Percentiles rank a stretch among this genome's conserved stretches.
These are phyloP conservation scores for Ophiostoma ulmi DNA, from an alignment of 2,329 filamentous ascomycete genomes.

Conservation along the genomic window DNA sequence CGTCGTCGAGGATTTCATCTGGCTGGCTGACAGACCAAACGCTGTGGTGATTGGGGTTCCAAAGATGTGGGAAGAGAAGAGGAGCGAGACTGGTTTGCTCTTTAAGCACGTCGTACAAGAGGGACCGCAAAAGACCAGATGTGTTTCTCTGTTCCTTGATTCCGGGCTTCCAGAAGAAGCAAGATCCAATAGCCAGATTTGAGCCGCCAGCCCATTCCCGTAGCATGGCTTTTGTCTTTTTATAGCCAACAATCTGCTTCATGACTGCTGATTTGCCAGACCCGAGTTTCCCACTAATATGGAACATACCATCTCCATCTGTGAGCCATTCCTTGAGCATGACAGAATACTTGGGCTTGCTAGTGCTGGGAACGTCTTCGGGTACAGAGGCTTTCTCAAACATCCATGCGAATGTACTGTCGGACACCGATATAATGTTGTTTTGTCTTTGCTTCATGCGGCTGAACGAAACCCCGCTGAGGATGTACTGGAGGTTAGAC, in stretches of 20 bases:
- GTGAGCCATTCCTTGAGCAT: constrained; percentile 8
- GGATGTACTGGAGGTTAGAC: too few species aligned
- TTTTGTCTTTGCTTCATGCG: too few species aligned
- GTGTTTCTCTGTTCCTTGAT: background rate
- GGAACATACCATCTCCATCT: constrained; percentile 16
- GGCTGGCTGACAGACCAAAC: background rate
- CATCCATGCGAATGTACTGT: too few species aligned
- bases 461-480: too few species aligned
- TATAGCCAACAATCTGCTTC: background rate
- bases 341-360: background rate
- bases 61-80: background rate
- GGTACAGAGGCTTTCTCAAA: too few species aligned
- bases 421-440: too few species aligned
- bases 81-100: background rate
- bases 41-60: background rate
- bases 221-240: background rate
- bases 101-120: constrained; percentile 4
- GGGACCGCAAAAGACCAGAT: constrained; percentile 7
- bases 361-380: background rate
- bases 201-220: background rate
- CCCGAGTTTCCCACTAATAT: constrained; percentile 19
- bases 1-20: background rate
- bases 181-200: background rate
- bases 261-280: constrained; percentile 22
- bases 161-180: constrained; percentile 21